Base-by-base conservation (phyloP, 2,329 filamentous ascomycete genomes). In the Phialophora macrospora region DNA sequence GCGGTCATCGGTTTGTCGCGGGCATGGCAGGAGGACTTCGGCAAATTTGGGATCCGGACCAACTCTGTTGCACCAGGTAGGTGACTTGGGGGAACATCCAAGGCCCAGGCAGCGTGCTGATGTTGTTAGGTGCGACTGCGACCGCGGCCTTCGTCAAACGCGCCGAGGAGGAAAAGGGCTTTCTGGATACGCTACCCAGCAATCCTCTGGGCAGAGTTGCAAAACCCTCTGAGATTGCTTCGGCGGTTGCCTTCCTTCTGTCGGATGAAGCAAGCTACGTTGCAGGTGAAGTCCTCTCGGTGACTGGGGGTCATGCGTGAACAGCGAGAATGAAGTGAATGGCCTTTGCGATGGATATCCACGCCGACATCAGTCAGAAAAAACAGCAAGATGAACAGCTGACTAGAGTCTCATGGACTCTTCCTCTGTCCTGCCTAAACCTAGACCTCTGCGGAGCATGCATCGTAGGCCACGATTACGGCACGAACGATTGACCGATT, bases 231-330 rank as follows among this genome's bases (percentile, higher is more conserved):
- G 77, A 79, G 60, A 74, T 77, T 0, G 81, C 81, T 7, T 76
- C 79, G 17, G 73, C 81, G 1, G 77, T 83, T 26, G 76, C 80
- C 12, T 84, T 82, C 55, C 69, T 84, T 63, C 72, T 84, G n/a
- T 80, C 80, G 38, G 78, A 81, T 64, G 78, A 79, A 12, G 72
- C 78, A 1, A 80, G 78, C 6, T 83, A 67, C 38, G 65, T 67
- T 1, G 62, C 65, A 12, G 65, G 65, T 4, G 65, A 64, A 24
- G 65, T 67, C n/a, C 52, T 67, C 8, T 38, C 55, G 17, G 65
- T 67, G 7, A 48, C 46, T n/a, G 65, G 65, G 5, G 65, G 65
- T 4, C 64, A 66, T 44, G 38, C 41, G n/a, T 65, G 22, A 32
- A 56, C 12, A 12, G 24, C 20, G 1, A 22, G n/a, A 44, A 32